Percentiles rank a stretch among this genome's conserved stretches.
These are phyloP conservation scores for Naumovozyma baii DNA, from an alignment of 805 yeast species.

Conservation along the genomic window DNA sequence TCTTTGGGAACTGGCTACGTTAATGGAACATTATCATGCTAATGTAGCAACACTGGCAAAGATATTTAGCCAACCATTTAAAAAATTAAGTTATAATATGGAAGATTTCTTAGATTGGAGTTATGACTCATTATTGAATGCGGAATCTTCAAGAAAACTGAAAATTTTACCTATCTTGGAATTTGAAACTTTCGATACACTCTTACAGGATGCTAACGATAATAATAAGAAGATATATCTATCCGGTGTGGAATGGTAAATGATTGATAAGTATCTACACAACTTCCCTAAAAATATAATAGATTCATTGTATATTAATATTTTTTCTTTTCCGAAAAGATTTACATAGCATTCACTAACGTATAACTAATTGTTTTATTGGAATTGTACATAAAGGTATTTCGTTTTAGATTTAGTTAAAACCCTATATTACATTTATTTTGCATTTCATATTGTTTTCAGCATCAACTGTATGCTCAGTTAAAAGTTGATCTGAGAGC, in stretches of 20 bases:
- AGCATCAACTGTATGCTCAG: no score
- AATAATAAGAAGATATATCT: conserved; percentile 8
- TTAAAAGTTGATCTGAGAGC: no score
- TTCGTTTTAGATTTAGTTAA: no score
- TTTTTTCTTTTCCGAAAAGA: no score
- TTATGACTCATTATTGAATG: conserved; percentile 53
- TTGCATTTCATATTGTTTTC: no score
- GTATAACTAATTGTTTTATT: no score
- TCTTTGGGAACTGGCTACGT: conserved; percentile 80
- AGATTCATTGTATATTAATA: no score
- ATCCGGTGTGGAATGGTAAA: conserved; percentile 21
- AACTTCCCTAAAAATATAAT: no score
- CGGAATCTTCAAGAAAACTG: conserved; percentile 54
- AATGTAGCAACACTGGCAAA: conserved; percentile 87
- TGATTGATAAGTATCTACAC: not conserved
- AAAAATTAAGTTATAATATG: conserved; percentile 75
- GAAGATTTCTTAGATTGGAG: conserved; percentile 94
- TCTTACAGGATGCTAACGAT: conserved; percentile 7
- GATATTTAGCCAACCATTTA: conserved; percentile 81
- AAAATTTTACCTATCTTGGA: conserved; percentile 73
- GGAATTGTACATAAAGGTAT: no score
- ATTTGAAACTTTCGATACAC: conserved; percentile 36
- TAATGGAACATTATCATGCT: conserved; percentile 84
- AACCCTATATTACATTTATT: no score
- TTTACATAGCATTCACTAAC: no score